Conservation (phyloP, 352 stramenopile species). For the Phytopythium chamaehyphon region DNA sequence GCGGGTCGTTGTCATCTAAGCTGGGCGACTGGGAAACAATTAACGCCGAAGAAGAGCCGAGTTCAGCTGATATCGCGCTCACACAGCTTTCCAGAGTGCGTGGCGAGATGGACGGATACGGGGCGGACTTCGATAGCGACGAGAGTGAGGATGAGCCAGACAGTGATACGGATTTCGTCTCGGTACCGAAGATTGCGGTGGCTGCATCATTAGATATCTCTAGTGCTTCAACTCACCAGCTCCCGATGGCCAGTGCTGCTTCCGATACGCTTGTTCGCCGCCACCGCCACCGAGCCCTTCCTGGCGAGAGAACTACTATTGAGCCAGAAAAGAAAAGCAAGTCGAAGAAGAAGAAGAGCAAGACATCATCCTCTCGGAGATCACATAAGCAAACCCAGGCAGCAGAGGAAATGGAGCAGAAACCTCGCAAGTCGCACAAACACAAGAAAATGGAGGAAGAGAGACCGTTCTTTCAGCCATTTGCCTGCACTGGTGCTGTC, state of each 20-base stretch:
- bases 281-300: slow-evolving; percentile 4
- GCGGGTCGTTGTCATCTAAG: slow-evolving; percentile 7
- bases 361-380: slow-evolving; percentile 2
- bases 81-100: background rate
- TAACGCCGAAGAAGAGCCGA: slow-evolving; percentile 7
- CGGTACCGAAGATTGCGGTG: background rate
- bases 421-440: slow-evolving; percentile 1
- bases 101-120: slow-evolving; percentile 46
- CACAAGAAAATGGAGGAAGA: slow-evolving; percentile 18
- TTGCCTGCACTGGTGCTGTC: slow-evolving; percentile 62
- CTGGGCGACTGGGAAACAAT: slow-evolving; percentile 30
- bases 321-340: slow-evolving; percentile 13
- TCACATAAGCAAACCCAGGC: background rate
- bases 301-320: slow-evolving; percentile 3
- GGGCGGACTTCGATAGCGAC: slow-evolving; percentile 62
- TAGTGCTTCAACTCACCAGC: background rate
- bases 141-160: slow-evolving; percentile 42
- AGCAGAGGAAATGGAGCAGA: background rate
- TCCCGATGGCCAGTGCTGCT: too few species aligned
- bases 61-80: slow-evolving; percentile 3
- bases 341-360: slow-evolving; percentile 23
- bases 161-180: slow-evolving; percentile 6
- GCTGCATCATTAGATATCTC: background rate
- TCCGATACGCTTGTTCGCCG: slow-evolving; percentile 9
- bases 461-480: slow-evolving; percentile 39